Evolutionary conservation across 805 yeast species (phyloP).

Genomic region (Candida montana): DNA sequence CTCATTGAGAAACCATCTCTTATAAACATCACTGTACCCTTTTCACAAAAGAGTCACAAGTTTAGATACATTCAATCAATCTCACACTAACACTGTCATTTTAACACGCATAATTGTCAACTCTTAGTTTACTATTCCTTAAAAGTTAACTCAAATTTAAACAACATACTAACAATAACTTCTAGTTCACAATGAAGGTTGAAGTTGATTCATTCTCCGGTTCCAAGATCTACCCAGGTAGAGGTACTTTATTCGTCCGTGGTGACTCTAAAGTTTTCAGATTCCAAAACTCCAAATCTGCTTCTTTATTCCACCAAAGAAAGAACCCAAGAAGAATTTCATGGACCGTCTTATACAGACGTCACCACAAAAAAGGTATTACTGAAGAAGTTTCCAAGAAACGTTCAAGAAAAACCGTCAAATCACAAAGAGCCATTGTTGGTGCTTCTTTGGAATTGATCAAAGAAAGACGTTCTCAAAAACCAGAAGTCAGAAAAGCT

Average conservation of each 20-base stretch:
- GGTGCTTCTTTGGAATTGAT: conserved; percentile 99
- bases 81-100: too few relatives aligned
- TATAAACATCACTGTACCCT: too few relatives aligned
- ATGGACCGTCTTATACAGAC: conserved; percentile 99
- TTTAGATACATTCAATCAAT: too few relatives aligned
- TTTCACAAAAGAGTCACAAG: too few relatives aligned
- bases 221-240: conserved; percentile 99
- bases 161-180: conserved; percentile 15
- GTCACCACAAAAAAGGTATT: conserved; percentile 99
- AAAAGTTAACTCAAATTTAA: background rate
- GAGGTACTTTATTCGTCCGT: conserved; percentile 98
- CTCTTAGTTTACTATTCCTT: background rate
- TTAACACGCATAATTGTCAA: too few relatives aligned
- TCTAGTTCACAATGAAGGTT: conserved; percentile 75
- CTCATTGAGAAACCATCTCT: too few relatives aligned
- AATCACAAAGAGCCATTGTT: conserved; percentile 98
- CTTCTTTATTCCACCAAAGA: conserved; percentile 98
- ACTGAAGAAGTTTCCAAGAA: conserved; percentile 97
- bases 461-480: conserved; percentile 93
- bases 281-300: conserved; percentile 96
- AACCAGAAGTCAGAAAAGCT: conserved; percentile 98
- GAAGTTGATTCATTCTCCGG: conserved; percentile 99
- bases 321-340: conserved; percentile 99
- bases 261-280: conserved; percentile 99
- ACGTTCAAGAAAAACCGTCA: conserved; percentile 95